Conservation (phyloP, 352 stramenopile species). For the Pythium volutum region DNA sequence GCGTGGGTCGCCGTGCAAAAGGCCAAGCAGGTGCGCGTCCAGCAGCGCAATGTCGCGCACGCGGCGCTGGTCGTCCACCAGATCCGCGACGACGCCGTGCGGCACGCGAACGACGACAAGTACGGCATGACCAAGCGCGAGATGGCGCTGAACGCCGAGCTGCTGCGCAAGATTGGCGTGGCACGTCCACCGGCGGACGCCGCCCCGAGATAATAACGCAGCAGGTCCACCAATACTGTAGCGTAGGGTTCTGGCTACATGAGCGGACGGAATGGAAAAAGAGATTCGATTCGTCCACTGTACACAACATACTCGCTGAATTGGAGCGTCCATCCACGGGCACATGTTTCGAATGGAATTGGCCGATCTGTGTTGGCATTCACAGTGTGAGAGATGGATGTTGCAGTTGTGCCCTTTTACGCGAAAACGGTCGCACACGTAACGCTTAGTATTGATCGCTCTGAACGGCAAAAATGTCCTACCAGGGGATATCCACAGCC, state of each 20-base stretch:
- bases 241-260: background rate
- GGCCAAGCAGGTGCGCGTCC: slow-evolving; percentile 27
- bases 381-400: too few relatives aligned
- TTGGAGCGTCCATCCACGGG: background rate
- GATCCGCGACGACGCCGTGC: slow-evolving; percentile 38
- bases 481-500: background rate
- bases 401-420: too few relatives aligned
- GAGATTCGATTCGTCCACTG: background rate
- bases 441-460: background rate
- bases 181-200: slow-evolving; percentile 18
- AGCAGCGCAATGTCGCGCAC: slow-evolving; percentile 38
- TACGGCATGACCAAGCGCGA: slow-evolving; percentile 64
- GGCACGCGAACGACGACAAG: slow-evolving; percentile 49
- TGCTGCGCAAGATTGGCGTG: slow-evolving; percentile 32
- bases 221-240: background rate
- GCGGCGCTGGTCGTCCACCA: slow-evolving; percentile 46
- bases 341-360: slow-evolving; percentile 7
- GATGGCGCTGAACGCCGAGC: slow-evolving; percentile 49
- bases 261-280: background rate
- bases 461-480: background rate
- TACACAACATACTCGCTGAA: background rate
- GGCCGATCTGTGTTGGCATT: slow-evolving; percentile 2
- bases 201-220: slow-evolving; percentile 11
- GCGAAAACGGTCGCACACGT: background rate
- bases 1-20: slow-evolving; percentile 42